Percentiles rank a stretch among this genome's conserved stretches.
phyloP scores from a whole-genome alignment of 2,329 filamentous ascomycete genomes.

The Trichophyton benhamiae region DNA sequence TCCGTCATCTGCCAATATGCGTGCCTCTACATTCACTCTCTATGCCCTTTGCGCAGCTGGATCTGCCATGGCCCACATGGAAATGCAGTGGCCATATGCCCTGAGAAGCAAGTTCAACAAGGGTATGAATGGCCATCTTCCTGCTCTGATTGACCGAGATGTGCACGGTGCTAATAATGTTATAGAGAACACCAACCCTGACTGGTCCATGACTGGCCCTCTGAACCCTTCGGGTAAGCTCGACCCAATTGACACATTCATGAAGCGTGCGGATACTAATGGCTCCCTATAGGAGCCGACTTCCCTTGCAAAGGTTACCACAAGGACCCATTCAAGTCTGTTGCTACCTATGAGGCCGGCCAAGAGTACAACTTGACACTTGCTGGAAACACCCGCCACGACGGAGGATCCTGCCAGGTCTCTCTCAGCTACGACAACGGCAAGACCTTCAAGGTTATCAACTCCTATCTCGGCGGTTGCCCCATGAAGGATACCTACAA shows the following conservation, averaged over 20 bases:
- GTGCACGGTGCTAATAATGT: background rate
- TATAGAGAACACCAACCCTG: slow-evolving; percentile 1
- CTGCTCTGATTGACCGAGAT: background rate
- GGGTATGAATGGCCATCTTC: background rate
- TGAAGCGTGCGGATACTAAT: background rate
- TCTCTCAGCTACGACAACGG: slow-evolving; percentile 63
- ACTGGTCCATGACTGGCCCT: slow-evolving; percentile 5
- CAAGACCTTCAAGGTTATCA: slow-evolving; percentile 55
- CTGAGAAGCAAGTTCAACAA: slow-evolving; percentile 41
- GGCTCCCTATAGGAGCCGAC: slow-evolving; percentile 39
- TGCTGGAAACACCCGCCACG: slow-evolving; percentile 50
- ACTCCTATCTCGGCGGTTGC: slow-evolving; percentile 48
- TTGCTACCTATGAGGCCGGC: slow-evolving; percentile 52
- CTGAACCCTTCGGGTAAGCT: slow-evolving; percentile 1
- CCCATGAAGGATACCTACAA: slow-evolving; percentile 43
- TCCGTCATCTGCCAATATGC: slow-evolving; percentile 4
- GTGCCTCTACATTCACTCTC: slow-evolving; percentile 6
- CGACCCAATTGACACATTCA: background rate
- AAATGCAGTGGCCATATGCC: slow-evolving; percentile 45
- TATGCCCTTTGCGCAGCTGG: slow-evolving; percentile 10
- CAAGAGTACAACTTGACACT: slow-evolving; percentile 51
- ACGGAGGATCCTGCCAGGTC: slow-evolving; percentile 65
- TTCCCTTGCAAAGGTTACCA: slow-evolving; percentile 67
- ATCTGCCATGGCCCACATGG: slow-evolving; percentile 35
- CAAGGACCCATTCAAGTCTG: slow-evolving; percentile 37